These are phyloP conservation scores for Biscutella laevigata DNA, from an alignment of 441 rosid species.

Conservation along the genomic window DNA sequence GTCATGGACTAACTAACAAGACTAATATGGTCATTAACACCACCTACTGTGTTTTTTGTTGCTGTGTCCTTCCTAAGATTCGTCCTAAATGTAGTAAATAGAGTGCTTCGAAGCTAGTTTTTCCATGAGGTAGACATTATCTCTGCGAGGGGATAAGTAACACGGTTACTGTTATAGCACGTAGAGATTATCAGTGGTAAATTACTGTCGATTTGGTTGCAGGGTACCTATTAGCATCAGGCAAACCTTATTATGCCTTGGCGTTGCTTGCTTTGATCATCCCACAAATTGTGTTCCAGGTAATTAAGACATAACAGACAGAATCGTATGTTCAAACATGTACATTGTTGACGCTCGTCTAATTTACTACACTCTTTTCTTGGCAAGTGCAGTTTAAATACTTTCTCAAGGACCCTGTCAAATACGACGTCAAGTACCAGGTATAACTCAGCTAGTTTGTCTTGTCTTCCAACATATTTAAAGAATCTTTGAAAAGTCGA, in stretches of 20 bases:
- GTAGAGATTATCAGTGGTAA: not conserved
- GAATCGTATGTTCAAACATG: too few species aligned
- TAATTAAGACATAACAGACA: too few species aligned
- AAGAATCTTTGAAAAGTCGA: too few species aligned
- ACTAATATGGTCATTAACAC: not conserved
- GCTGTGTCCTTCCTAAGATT: not conserved
- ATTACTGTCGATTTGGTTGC: slow-evolving; percentile 1
- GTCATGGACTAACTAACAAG: not conserved
- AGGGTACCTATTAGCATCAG: slow-evolving; percentile 88
- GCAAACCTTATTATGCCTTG: slow-evolving; percentile 85
- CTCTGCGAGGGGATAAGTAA: not conserved
- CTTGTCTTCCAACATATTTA: not conserved
- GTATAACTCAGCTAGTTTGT: slow-evolving; percentile 28
- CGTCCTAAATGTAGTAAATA: not conserved
- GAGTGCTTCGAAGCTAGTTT: not conserved
- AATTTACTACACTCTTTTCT: not conserved
- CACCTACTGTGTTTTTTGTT: not conserved
- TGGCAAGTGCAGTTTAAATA: slow-evolving; percentile 68
- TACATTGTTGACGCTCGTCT: not conserved
- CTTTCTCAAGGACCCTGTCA: slow-evolving; percentile 90
- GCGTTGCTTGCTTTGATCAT: slow-evolving; percentile 67
- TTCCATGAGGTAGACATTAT: not conserved
- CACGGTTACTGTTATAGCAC: not conserved
- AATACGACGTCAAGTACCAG: slow-evolving; percentile 94
- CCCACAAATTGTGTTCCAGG: slow-evolving; percentile 92